phyloP scores from a whole-genome alignment of 129 eudicot species.

The Heracleum sosnowskyi region DNA sequence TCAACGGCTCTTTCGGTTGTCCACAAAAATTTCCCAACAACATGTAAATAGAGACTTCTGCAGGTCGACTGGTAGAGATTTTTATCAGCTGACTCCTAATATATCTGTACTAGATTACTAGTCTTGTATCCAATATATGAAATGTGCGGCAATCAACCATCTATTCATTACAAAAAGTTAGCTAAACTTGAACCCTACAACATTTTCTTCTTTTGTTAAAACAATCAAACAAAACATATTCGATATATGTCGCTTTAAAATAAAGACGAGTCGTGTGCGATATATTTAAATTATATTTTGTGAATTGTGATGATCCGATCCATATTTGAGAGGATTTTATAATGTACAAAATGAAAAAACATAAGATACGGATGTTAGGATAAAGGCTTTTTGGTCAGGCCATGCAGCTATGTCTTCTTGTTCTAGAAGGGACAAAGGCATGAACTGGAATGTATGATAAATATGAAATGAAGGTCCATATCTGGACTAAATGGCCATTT shows the following conservation, averaged over 20 bases:
- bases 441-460: background rate
- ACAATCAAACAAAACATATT: background rate
- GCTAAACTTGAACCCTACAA: background rate
- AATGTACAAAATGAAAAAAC: background rate
- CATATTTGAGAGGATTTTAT: too few species aligned
- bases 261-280: too few species aligned
- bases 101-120: too few species aligned
- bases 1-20: background rate
- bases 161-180: too few species aligned
- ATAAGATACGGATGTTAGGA: background rate
- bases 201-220: background rate
- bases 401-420: background rate
- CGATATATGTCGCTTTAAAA: too few species aligned
- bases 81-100: background rate
- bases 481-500: background rate
- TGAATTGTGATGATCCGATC: too few species aligned
- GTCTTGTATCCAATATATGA: too few species aligned
- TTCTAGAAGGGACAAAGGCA: background rate
- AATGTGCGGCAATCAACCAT: background rate
- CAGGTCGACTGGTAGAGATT: background rate
- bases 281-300: too few species aligned
- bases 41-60: background rate
- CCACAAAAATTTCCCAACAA: background rate
- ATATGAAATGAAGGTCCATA: background rate
- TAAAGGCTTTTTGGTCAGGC: background rate